Evolutionary conservation across 169 alveolate genomes (phyloP), one percentile per base, ranked within the genome.

Genomic region (Neospora caninum): DNA sequence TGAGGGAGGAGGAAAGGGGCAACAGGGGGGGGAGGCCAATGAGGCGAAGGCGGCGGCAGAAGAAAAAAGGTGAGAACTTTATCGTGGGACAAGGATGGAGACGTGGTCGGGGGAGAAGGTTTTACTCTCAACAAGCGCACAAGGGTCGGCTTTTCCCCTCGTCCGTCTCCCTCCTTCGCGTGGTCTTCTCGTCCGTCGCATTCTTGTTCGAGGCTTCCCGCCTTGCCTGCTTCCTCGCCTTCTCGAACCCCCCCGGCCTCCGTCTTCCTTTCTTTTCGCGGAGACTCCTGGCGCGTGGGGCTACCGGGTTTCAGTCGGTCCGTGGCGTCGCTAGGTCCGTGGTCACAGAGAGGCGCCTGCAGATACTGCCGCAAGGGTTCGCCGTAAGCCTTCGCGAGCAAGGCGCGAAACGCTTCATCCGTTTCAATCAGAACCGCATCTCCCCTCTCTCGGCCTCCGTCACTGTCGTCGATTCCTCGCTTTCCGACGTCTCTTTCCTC

Each of bases 1-100:
- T 7, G 27, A 34, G 88, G 88, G 49, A 82, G 86, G 13, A 78
- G 39, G 45, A 78, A 78, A n/a, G 86, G 86, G 18, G 89, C 89
- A 16, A 42, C 64, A 39, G 89, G 89, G 4, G 53, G 43, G 1
- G 89, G 86, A n/a, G 86, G 86, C 86, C 86, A 78, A 16, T 78
- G 49, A 4, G 49, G 39, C 1, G 86, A 43, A 25, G 86, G 86
- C 86, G 86, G 86, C 22, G 86, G 86, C 7, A 78, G 39, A n/a
- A 78, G 86, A n/a, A 29, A n/a, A 25, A 78, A 38, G 31, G 86
- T 78, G 22, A 78, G n/a, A n/a, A n/a, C 73, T 64, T 64, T 64
- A 27, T 64, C n/a, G 31, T 64, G 73, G 7, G 73, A 64, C 31
- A 29, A 13, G 73, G 25, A 16, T n/a, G n/a, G n/a, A 6, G 73